Base-by-base conservation (phyloP, 495 filamentous ascomycete genomes). In the Penicillium taxi region DNA sequence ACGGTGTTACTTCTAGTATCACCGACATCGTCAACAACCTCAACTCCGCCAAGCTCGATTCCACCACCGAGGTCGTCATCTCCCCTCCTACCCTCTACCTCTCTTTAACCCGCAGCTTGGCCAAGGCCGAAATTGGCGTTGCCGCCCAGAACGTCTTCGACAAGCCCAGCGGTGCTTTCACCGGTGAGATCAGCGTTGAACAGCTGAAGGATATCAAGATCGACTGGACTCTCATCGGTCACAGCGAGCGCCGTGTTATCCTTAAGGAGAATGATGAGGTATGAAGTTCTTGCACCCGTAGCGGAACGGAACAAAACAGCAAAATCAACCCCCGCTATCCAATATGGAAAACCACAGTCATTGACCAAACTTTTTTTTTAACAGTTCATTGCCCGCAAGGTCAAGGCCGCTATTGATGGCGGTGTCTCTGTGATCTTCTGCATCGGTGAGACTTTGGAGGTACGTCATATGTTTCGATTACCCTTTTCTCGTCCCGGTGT, bases 91-190 rank as follows among this genome's bases (percentile, higher is more conserved):
- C 86, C 13, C 71, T 96, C 59, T 96, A 94, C 77, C 84, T 98
- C 55, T 74, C 86, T 53, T 78, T 90, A 45, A 77, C 86, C 46
- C 80, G 79, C 45, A 77, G 88, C 55, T 72, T 81, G 54, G 76
- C 84, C 54, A 66, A 74, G 53, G 22, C 65, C 31, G 75, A 77
- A 39, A 73, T 96, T 53, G 77, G 82, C 45, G 84, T 96, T 36
- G 81, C 87, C 28, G 78, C 91, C 29, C 91, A 98, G 73, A 96
- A 98, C 56, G 85, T 96, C 63, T 96, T 77, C 66, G 82, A 96
- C 74, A 89, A 88, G 72, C 85, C 86, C 56, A 89, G 94, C 60
- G 91, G 93, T 50, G 91, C 93, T 42, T 96, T 84, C 74, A 98
- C 91, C 17, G 91, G 93, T 54, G 91, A 96, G 67, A 93, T 98